Evolutionary conservation across 176 grass and related monocot genomes (phyloP).

Genomic region (Olyra latifolia): DNA sequence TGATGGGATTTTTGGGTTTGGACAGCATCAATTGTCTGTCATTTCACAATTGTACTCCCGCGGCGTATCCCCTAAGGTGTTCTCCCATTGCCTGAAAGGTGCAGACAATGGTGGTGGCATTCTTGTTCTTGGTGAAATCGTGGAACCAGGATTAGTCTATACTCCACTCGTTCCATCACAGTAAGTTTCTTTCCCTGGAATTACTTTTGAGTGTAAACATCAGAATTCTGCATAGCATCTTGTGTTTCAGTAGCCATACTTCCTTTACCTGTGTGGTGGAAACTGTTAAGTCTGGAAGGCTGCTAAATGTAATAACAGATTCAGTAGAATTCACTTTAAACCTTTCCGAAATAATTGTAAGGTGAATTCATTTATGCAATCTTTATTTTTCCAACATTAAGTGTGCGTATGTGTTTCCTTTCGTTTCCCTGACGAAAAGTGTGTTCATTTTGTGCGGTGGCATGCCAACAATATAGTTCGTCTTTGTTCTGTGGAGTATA

Average conservation of each 20-base stretch:
- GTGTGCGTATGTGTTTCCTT: background rate
- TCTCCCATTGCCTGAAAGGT: slow-evolving; percentile 97
- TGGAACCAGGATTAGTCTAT: slow-evolving; percentile 89
- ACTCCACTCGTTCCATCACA: slow-evolving; percentile 90
- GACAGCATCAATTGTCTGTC: slow-evolving; percentile 80
- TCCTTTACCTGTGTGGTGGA: slow-evolving; percentile 5
- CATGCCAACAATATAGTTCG: background rate
- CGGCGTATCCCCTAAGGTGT: slow-evolving; percentile 77
- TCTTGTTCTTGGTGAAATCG: slow-evolving; percentile 90
- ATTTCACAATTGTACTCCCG: slow-evolving; percentile 73
- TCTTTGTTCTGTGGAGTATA: background rate
- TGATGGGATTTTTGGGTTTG: slow-evolving; percentile 98
- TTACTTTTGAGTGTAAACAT: slow-evolving; percentile 8
- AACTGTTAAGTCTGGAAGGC: background rate
- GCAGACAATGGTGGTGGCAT: slow-evolving; percentile 90
- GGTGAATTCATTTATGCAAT: slow-evolving; percentile 21
- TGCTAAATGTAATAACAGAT: slow-evolving; percentile 3
- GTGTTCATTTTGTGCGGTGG: background rate
- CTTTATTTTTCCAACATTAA: background rate
- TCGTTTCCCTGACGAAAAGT: background rate
- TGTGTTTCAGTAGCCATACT: slow-evolving; percentile 15
- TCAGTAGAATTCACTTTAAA: background rate
- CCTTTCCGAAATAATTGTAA: background rate
- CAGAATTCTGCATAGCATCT: background rate
- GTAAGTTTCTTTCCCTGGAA: slow-evolving; percentile 51